Base-by-base conservation (phyloP, 257 asterid genomes). In the Capsicum chinense region DNA sequence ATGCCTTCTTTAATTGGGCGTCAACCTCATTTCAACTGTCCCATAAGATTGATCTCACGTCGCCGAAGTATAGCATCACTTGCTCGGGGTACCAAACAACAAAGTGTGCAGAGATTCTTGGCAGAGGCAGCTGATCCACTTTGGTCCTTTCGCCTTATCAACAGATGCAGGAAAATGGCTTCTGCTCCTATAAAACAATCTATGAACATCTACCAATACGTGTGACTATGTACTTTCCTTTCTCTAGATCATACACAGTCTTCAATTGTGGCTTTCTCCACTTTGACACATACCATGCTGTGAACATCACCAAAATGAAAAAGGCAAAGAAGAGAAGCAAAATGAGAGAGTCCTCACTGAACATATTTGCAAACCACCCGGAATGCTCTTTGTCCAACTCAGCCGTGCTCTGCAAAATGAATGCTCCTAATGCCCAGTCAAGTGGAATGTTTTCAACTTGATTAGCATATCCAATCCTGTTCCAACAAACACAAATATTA, bases 381-480 rank as follows among this genome's bases (percentile, higher is more conserved):
- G 94, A 88, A 71, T 86, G 87, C 35, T 90, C 91, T 68, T 35
- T 54, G 4, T 90, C 91, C 78, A 84, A 50, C 16, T 86, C 86
- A 48, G 89, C 85, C 69, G 92, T 84, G 66, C 89, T 88, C 87
- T 90, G 96, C 85, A 95, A 90, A 84, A 97, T 92, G 90, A 95
- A 97, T 12, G 98, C 98, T 84, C 99, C 99, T 74, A 96, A 84
- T 21, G 97, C 98, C 98, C 98, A 94, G 90, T 96, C 99, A 15
- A 96, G 98, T 17, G 97, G 98, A 88, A 92, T 88, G 64, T 89
- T 83, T 37, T 88, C 86, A 86, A 94, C 98, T 87, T 93, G 93
- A 88, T 90, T 96, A 48, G 98, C 93, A 62, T 92, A 93, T 86
- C 88, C 91, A 83, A 92, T 89, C 94, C 97, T 91, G 94, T 42